phyloP scores from a whole-genome alignment of 2,329 filamentous ascomycete species.

The Colletotrichum sublineola region DNA sequence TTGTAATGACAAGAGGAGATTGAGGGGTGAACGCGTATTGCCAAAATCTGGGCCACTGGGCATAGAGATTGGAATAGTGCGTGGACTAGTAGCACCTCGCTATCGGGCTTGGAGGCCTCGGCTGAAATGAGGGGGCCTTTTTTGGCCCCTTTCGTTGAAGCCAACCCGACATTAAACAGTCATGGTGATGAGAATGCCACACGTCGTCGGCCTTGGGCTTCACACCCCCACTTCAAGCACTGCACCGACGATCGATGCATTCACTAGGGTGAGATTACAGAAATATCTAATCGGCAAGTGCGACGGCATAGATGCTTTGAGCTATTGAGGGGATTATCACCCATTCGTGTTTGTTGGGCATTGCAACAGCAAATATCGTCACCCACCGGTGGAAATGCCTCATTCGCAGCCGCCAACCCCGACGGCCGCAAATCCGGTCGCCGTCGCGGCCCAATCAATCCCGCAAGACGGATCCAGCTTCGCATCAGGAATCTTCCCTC shows the following conservation, averaged over 20 bases:
- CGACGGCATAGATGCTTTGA: constrained; percentile 3
- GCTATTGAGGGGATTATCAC: neutral
- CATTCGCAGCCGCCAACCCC: constrained; percentile 7
- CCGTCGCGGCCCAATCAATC: constrained; percentile 22
- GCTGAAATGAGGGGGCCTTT: neutral
- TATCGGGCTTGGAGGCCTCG: constrained; percentile 22
- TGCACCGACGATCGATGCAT: constrained; percentile 3
- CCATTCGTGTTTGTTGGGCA: constrained; percentile 13
- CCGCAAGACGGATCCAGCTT: constrained; percentile 2
- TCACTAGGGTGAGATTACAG: neutral
- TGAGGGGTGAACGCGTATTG: constrained; percentile 21
- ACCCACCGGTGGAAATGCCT: constrained; percentile 12
- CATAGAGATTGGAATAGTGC: neutral
- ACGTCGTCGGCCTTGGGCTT: neutral
- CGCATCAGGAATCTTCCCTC: constrained; percentile 26
- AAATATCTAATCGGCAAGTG: constrained; percentile 5
- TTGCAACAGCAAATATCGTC: neutral
- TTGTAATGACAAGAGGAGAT: constrained; percentile 6
- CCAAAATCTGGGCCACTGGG: constrained; percentile 29
- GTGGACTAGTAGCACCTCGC: constrained; percentile 2
- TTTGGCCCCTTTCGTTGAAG: neutral
- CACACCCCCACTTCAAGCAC: neutral
- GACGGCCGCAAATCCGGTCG: constrained; percentile 3
- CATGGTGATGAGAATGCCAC: neutral
- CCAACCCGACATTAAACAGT: neutral